These are phyloP conservation scores for Hygrocybe punicea DNA, from an alignment of 768 basidiomycete species.

Conservation along the genomic window DNA sequence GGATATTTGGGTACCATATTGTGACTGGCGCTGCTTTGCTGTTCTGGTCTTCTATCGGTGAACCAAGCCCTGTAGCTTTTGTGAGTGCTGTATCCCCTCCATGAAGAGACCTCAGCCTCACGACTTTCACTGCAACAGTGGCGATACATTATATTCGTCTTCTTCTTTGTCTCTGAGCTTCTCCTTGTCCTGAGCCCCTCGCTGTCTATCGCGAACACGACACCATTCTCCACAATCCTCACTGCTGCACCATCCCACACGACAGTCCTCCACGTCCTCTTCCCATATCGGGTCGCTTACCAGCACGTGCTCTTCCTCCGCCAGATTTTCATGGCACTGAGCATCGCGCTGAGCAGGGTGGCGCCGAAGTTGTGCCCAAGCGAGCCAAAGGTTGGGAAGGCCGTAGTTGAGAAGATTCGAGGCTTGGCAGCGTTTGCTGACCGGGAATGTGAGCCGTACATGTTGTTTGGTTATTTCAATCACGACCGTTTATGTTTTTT, in stretches of 20 bases:
- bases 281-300: slow-evolving; percentile 65
- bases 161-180: slow-evolving; percentile 60
- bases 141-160: slow-evolving; percentile 72
- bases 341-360: slow-evolving; percentile 67
- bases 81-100: slow-evolving; percentile 44
- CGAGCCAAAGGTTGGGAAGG: slow-evolving; percentile 35
- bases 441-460: slow-evolving; percentile 46
- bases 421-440: slow-evolving; percentile 46
- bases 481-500: not conserved
- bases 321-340: slow-evolving; percentile 70
- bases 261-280: slow-evolving; percentile 39
- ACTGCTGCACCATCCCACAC: slow-evolving; percentile 16
- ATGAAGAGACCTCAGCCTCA: not conserved
- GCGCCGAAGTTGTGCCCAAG: slow-evolving; percentile 62
- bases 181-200: slow-evolving; percentile 61
- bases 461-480: not conserved
- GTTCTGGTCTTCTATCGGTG: slow-evolving; percentile 60
- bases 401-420: slow-evolving; percentile 44
- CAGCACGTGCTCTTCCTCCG: slow-evolving; percentile 79
- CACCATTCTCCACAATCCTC: slow-evolving; percentile 26
- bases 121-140: slow-evolving; percentile 46
- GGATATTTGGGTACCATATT: slow-evolving; percentile 64
- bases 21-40: slow-evolving; percentile 55
- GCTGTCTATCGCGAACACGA: slow-evolving; percentile 27
- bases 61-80: slow-evolving; percentile 57